These are phyloP conservation scores for Cajanus cajan DNA, from an alignment of 306 rosid genomes.

Conservation along the genomic window DNA sequence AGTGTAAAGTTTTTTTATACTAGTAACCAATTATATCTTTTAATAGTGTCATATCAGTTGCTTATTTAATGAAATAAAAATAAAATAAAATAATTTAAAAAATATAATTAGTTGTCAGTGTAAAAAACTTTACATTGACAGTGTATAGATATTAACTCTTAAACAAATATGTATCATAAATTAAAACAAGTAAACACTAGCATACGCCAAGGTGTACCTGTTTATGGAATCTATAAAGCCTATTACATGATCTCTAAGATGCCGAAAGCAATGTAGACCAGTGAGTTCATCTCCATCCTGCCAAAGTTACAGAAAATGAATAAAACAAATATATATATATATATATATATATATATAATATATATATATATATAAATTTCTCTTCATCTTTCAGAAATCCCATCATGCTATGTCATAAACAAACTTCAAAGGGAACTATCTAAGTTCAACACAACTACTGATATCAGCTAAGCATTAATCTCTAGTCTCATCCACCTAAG, in stretches of 20 bases:
- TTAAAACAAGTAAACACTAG: slow-evolving; percentile 4
- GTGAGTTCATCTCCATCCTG: slow-evolving; percentile 97
- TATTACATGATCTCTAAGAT: slow-evolving; percentile 88
- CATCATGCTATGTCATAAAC: background rate
- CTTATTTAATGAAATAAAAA: too few species aligned
- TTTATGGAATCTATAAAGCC: slow-evolving; percentile 88
- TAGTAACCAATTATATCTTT: too few species aligned
- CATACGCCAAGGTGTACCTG: slow-evolving; percentile 54
- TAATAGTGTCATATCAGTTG: too few species aligned
- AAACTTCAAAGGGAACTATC: slow-evolving; percentile 8
- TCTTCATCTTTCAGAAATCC: slow-evolving; percentile 17
- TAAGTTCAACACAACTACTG: background rate
- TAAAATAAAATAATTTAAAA: too few species aligned
- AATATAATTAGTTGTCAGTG: too few species aligned
- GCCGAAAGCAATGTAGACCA: slow-evolving; percentile 97
- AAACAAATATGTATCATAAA: too few species aligned
- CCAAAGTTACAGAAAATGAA: slow-evolving; percentile 36
- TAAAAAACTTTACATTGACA: too few species aligned
- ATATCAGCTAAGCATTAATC: slow-evolving; percentile 12
- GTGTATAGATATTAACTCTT: too few species aligned
- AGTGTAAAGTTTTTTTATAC: too few species aligned
- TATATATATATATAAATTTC: too few species aligned
- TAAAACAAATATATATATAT: too few species aligned
- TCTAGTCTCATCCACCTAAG: background rate
- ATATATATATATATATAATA: too few species aligned